phyloP scores from a whole-genome alignment of 169 alveolate genomes.

The Cryptosporidium xiaoi region DNA sequence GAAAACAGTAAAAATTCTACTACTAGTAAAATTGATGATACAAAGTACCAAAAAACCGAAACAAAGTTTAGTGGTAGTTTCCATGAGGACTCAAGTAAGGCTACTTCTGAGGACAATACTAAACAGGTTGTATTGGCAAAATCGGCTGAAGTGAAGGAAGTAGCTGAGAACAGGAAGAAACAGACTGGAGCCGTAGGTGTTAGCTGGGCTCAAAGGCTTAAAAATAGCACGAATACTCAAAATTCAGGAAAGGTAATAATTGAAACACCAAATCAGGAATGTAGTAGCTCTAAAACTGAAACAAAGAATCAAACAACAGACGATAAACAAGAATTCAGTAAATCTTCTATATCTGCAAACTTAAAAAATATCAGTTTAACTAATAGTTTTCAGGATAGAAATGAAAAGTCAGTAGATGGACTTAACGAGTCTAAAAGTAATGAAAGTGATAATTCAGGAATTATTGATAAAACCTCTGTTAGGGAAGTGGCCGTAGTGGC shows the following conservation, averaged over 20 bases:
- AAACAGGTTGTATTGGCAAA: neutral
- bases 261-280: neutral
- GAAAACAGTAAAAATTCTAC: neutral
- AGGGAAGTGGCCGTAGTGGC: too few relatives aligned
- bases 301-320: neutral
- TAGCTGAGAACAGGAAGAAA: neutral
- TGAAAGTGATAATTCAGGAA: too few relatives aligned
- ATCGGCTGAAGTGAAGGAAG: neutral
- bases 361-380: too few relatives aligned
- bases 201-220: conserved; percentile 72
- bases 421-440: too few relatives aligned
- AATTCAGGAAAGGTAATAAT: neutral
- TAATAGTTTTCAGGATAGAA: too few relatives aligned
- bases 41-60: conserved; percentile 14
- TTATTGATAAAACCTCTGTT: too few relatives aligned
- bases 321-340: conserved; percentile 8
- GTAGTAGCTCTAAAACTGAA: neutral
- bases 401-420: too few relatives aligned
- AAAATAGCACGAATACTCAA: conserved; percentile 30
- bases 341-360: neutral
- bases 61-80: neutral
- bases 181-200: conserved; percentile 24
- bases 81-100: neutral
- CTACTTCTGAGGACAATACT: neutral
- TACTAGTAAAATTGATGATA: neutral